phyloP scores from a whole-genome alignment of 1,284 basidiomycete species.

The Ustilago sp. region DNA sequence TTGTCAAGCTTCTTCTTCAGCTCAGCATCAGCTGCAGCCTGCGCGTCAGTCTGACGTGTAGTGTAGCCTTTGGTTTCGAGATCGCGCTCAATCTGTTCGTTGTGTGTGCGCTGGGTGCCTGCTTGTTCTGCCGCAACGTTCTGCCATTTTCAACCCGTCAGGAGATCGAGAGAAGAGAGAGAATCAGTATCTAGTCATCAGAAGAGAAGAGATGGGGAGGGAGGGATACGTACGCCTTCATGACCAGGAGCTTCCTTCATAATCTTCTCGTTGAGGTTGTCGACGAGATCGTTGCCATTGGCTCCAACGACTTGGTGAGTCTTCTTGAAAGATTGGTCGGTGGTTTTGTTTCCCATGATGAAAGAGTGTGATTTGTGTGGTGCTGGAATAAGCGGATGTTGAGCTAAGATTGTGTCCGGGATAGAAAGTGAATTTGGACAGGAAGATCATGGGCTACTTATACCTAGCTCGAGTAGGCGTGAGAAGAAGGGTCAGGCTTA shows the following conservation, averaged over 20 bases:
- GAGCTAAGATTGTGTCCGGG: neutral
- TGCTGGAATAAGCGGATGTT: neutral
- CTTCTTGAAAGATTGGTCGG: conserved; percentile 48
- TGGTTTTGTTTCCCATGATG: conserved; percentile 42
- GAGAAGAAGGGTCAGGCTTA: neutral
- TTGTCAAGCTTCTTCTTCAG: conserved; percentile 49
- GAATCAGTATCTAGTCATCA: neutral
- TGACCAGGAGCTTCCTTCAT: conserved; percentile 48
- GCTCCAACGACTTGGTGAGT: conserved; percentile 52
- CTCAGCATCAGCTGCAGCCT: conserved; percentile 26
- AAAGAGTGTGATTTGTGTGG: neutral
- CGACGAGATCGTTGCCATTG: conserved; percentile 39
- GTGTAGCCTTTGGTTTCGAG: conserved; percentile 44
- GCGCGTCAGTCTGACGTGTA: conserved; percentile 32
- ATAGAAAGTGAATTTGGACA: neutral
- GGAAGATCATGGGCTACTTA: neutral
- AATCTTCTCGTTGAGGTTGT: conserved; percentile 47
- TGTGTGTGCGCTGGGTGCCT: conserved; percentile 29
- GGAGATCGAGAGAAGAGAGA: neutral
- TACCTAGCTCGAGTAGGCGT: neutral
- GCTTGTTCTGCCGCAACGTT: conserved; percentile 31
- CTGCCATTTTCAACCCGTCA: conserved; percentile 4
- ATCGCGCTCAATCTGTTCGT: conserved; percentile 45
- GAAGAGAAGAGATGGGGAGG: neutral
- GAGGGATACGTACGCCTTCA: conserved; percentile 33